Base-by-base conservation (phyloP, 225 moss, liverwort and hornwort genomes). In the Sphagnum contortum region DNA sequence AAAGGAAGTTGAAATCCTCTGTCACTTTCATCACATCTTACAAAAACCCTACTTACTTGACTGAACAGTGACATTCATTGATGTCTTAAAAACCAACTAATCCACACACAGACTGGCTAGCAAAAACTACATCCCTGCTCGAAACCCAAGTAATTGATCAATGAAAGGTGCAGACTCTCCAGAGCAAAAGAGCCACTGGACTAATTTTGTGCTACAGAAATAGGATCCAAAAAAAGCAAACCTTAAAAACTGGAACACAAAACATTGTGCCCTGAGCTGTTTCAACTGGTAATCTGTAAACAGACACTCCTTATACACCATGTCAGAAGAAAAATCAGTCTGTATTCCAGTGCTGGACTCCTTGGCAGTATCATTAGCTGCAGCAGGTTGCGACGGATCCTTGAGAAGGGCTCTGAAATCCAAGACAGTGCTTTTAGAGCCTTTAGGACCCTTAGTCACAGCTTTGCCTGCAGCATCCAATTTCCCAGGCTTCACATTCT, bases 211-310 rank as follows among this genome's bases (percentile, higher is more conserved):
- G 4, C 29, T 44, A 44, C 58, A 58, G 58, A 58, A 55, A 29
- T 29, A 29, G 29, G 29, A 29, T 29, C 29, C 29, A 29, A 29
- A 66, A 12, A 29, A 60, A 1, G 71, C 76, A 47, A 69, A 82
- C 86, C 82, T 86, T 72, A 86, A 48, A 63, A 79, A 76, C 72
- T 79, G 68, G 76, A 79, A 82, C 50, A 91, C 89, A 59, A 83
- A 71, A 64, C 87, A 87, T 75, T 94, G 94, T 53, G 89, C 94
- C 72, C 75, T 89, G 50, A 94, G 81, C 73, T 89, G 90, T 85
- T 88, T 88, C 64, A 90, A 70, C 64, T 88, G 90, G 72, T 92
- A 90, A 11, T 89, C 91, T 59, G 84, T 77, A 70, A 87, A 90
- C 45, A 63, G 78, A 68, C 67, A 48, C 48, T 64, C 68, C 52